Conservation (phyloP, 768 basidiomycete genomes). For the Kwoniella shandongensis region DNA sequence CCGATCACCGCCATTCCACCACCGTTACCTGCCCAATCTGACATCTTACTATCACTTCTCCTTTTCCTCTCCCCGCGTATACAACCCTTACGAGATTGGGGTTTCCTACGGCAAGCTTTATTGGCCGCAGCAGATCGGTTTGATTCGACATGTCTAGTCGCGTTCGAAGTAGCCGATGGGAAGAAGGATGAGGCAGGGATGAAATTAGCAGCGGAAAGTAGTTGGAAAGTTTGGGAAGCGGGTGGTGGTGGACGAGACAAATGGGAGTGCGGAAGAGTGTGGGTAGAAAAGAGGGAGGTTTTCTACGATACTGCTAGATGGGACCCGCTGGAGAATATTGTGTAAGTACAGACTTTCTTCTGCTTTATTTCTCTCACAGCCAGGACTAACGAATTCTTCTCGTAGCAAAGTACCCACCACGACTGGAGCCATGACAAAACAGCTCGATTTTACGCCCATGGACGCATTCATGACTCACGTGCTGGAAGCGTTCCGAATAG, state of each 20-base stretch:
- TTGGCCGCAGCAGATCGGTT: slow-evolving; percentile 82
- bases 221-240: slow-evolving; percentile 76
- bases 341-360: slow-evolving; percentile 50
- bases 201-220: slow-evolving; percentile 75
- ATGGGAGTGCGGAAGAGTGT: slow-evolving; percentile 92
- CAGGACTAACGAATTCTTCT: not conserved
- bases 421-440: slow-evolving; percentile 50
- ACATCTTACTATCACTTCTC: slow-evolving; percentile 69
- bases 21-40: slow-evolving; percentile 63
- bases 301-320: slow-evolving; percentile 82
- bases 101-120: slow-evolving; percentile 64
- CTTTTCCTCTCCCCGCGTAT: slow-evolving; percentile 70
- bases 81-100: slow-evolving; percentile 71
- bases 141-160: slow-evolving; percentile 77
- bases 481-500: slow-evolving; percentile 64
- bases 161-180: slow-evolving; percentile 83
- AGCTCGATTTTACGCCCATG: slow-evolving; percentile 88
- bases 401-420: slow-evolving; percentile 48
- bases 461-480: slow-evolving; percentile 78
- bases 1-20: slow-evolving; percentile 29
- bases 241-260: slow-evolving; percentile 57
- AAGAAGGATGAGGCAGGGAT: slow-evolving; percentile 71
- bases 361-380: too few relatives aligned
- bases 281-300: slow-evolving; percentile 92
- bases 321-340: slow-evolving; percentile 73